A percentile compares a stretch with the other conserved stretches of the same genome.
Evolutionary conservation across 169 alveolate genomes (phyloP).

Genomic region (Theileria parva): DNA sequence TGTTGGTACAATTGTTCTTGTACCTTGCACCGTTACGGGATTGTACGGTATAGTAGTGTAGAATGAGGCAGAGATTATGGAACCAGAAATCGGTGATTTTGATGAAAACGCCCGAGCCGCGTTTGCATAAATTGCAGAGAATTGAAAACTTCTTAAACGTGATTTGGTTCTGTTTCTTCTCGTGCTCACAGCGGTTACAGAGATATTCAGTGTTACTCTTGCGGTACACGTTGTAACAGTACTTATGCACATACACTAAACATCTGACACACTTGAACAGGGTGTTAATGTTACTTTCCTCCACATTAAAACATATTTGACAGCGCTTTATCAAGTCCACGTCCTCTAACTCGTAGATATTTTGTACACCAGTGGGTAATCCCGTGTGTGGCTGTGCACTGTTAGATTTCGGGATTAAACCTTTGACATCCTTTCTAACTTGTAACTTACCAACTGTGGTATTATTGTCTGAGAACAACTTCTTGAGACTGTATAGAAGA

Average conservation of each 20-base stretch:
- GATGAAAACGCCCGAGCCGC: conserved; percentile 72
- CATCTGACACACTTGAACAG: conserved; percentile 74
- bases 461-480: background rate
- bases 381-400: too few species aligned
- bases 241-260: conserved; percentile 63
- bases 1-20: conserved; percentile 61
- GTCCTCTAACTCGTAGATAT: background rate
- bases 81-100: conserved; percentile 49
- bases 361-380: too few species aligned
- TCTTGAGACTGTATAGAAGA: conserved; percentile 8
- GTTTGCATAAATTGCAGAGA: conserved; percentile 69
- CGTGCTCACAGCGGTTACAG: conserved; percentile 75
- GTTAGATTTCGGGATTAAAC: too few species aligned
- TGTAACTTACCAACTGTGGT: too few species aligned
- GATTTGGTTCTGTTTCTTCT: conserved; percentile 60
- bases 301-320: conserved; percentile 66
- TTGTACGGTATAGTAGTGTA: background rate
- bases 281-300: conserved; percentile 64
- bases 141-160: conserved; percentile 65
- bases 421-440: too few species aligned
- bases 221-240: conserved; percentile 70
- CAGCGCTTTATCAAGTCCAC: conserved; percentile 21
- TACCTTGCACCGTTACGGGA: too few species aligned
- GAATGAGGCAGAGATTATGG: conserved; percentile 50
- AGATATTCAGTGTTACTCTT: conserved; percentile 63